These are phyloP conservation scores for Exophiala spinifera DNA, from an alignment of 2,329 filamentous ascomycete species.

Conservation along the genomic window DNA sequence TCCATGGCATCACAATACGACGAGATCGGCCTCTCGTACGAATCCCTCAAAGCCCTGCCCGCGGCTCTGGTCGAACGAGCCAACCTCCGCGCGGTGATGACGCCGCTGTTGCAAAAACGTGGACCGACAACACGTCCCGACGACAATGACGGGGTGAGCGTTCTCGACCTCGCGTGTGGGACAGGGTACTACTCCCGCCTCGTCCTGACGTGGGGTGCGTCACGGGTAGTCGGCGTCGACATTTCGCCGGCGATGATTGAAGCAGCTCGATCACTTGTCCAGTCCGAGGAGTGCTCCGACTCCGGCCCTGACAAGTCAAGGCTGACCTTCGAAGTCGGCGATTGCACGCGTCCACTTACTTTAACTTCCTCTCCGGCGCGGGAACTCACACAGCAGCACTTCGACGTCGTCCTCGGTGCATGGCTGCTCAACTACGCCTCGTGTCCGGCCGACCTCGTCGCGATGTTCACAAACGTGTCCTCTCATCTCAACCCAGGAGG, in stretches of 20 bases:
- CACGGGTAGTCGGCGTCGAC: slow-evolving; percentile 37
- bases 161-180: slow-evolving; percentile 42
- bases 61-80: slow-evolving; percentile 12
- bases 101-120: too few relatives aligned
- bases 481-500: slow-evolving; percentile 38
- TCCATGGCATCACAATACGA: slow-evolving; percentile 15
- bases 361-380: neutral
- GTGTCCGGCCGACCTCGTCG: slow-evolving; percentile 30
- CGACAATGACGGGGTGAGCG: neutral
- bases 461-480: slow-evolving; percentile 38
- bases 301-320: neutral
- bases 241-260: slow-evolving; percentile 37
- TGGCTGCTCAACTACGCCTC: slow-evolving; percentile 42
- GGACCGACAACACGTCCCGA: too few relatives aligned
- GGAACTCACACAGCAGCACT: slow-evolving; percentile 28
- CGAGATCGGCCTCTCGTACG: slow-evolving; percentile 14
- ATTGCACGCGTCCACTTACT: slow-evolving; percentile 31
- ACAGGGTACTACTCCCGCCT: slow-evolving; percentile 37
- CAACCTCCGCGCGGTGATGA: slow-evolving; percentile 4
- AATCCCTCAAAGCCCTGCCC: slow-evolving; percentile 13
- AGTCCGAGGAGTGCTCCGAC: neutral
- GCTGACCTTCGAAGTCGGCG: slow-evolving; percentile 17
- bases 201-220: slow-evolving; percentile 37
- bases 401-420: slow-evolving; percentile 38
- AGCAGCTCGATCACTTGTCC: slow-evolving; percentile 22